Conservation (phyloP, 768 basidiomycete genomes). For the Coprinopsis marcescibilis region DNA sequence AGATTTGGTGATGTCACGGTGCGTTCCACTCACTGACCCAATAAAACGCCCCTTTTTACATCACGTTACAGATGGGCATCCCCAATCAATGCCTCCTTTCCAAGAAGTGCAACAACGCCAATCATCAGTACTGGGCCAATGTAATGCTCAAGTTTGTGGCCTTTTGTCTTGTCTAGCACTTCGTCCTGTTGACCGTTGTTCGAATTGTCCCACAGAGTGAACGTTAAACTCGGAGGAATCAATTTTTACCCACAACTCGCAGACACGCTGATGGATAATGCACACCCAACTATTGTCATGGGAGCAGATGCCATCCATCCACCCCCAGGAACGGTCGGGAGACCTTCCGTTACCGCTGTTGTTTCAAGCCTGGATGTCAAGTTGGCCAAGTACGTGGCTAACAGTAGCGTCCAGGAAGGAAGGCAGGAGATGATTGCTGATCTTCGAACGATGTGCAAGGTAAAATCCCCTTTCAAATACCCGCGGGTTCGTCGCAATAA, state of each 20-base stretch:
- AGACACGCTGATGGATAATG: conserved; percentile 60
- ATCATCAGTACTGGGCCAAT: conserved; percentile 76
- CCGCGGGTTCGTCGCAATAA: not conserved
- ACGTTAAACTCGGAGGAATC: conserved; percentile 81
- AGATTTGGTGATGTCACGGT: conserved; percentile 19
- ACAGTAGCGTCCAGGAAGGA: conserved; percentile 60
- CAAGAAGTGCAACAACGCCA: conserved; percentile 59
- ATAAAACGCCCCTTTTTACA: not conserved
- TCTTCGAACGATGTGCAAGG: conserved; percentile 4
- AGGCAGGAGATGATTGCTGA: conserved; percentile 65
- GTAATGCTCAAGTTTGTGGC: conserved; percentile 72
- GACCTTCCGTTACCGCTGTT: conserved; percentile 76
- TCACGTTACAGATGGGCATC: conserved; percentile 49
- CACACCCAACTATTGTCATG: conserved; percentile 75
- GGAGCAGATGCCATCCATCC: conserved; percentile 86
- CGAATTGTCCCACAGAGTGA: conserved; percentile 43
- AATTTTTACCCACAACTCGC: conserved; percentile 59
- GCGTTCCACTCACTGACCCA: conserved; percentile 8
- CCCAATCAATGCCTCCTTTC: conserved; percentile 76
- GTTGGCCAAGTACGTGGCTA: conserved; percentile 65
- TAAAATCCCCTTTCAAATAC: not conserved
- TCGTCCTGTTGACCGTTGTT: conserved; percentile 3
- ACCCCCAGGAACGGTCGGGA: conserved; percentile 69
- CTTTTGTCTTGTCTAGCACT: not conserved
- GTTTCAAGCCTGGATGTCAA: conserved; percentile 77